These are phyloP conservation scores for Hypoxylon sp. DNA, from an alignment of 2,329 filamentous ascomycete genomes.

Conservation along the genomic window DNA sequence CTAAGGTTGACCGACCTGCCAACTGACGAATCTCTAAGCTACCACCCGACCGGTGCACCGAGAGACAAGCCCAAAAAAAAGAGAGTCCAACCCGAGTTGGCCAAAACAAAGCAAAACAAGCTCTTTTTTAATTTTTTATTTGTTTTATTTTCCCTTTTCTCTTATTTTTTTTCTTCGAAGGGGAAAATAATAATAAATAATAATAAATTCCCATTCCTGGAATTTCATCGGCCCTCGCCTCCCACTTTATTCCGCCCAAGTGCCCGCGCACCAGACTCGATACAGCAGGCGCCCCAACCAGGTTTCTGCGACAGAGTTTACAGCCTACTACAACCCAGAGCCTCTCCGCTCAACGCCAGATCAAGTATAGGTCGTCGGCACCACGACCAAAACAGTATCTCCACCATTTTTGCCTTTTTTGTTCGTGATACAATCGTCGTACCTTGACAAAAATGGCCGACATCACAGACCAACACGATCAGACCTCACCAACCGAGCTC, in stretches of 20 bases:
- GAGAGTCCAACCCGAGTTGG: constrained; percentile 42
- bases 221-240: constrained; percentile 56
- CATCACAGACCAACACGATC: constrained; percentile 83
- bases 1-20: constrained; percentile 12
- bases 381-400: constrained; percentile 76
- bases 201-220: constrained; percentile 55
- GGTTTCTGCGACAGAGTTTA: constrained; percentile 67
- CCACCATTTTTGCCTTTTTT: constrained; percentile 70
- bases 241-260: constrained; percentile 61
- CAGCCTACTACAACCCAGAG: constrained; percentile 61
- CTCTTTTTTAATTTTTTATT: constrained; percentile 27
- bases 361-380: constrained; percentile 77
- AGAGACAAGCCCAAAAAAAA: constrained; percentile 52
- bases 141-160: constrained; percentile 39
- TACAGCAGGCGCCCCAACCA: constrained; percentile 66
- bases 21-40: constrained; percentile 25
- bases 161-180: constrained; percentile 30
- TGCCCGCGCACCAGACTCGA: constrained; percentile 62
- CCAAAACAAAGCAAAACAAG: constrained; percentile 24
- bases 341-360: constrained; percentile 72
- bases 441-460: constrained; percentile 75
- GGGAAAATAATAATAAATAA: constrained; percentile 58
- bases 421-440: constrained; percentile 63
- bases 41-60: constrained; percentile 40
- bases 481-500: constrained; percentile 80